phyloP scores from a whole-genome alignment of 345 rosid species.

The Eucalyptus cloeziana region DNA sequence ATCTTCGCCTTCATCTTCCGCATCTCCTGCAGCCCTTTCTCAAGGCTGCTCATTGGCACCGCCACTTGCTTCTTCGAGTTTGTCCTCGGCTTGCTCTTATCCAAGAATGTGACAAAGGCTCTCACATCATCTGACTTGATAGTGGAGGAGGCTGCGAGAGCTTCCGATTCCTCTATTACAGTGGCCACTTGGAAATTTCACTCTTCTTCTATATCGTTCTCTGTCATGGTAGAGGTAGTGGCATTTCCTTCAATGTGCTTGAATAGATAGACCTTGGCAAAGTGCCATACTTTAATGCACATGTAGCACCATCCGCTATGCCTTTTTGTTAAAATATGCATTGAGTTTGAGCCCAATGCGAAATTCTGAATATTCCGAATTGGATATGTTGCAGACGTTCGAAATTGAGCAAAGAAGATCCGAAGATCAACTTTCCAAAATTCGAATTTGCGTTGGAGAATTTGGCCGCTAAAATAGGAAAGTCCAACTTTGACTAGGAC shows the following conservation, averaged over 20 bases:
- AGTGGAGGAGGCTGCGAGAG: background rate
- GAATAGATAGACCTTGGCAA: background rate
- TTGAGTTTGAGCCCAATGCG: no score
- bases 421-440: no score
- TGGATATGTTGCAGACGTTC: no score
- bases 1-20: conserved; percentile 17
- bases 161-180: background rate
- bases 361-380: no score
- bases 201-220: background rate
- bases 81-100: conserved; percentile 17
- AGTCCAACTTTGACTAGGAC: no score
- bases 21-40: conserved; percentile 46
- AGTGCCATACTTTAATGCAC: background rate
- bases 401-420: no score
- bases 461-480: no score
- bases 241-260: background rate
- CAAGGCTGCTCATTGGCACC: conserved; percentile 51
- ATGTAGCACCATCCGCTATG: background rate
- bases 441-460: no score
- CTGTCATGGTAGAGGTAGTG: background rate
- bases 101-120: background rate
- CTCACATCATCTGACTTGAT: background rate
- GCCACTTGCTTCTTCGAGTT: conserved; percentile 5
- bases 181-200: background rate
- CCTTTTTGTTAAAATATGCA: no score